phyloP scores from a whole-genome alignment of 2,329 filamentous ascomycete species.

The Trichoderma pleuroti region DNA sequence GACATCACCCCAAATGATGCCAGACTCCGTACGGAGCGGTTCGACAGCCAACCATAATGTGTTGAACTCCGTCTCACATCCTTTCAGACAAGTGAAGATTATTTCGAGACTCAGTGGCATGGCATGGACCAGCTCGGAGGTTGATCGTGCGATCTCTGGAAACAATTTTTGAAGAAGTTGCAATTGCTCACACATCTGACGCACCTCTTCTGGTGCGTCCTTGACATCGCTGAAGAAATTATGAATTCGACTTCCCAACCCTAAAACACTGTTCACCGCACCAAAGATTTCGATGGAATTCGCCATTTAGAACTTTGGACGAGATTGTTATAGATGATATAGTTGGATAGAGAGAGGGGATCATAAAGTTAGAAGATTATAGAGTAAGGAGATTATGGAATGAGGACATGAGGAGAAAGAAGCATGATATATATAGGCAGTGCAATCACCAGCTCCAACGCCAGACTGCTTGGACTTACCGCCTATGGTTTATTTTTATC shows the following conservation, averaged over 20 bases:
- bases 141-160: background rate
- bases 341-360: background rate
- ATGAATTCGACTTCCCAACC: background rate
- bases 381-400: too few relatives aligned
- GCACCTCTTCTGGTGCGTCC: background rate
- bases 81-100: background rate
- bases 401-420: background rate
- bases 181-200: background rate
- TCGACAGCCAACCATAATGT: background rate
- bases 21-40: background rate
- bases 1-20: background rate
- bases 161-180: background rate
- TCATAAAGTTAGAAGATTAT: background rate
- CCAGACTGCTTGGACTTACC: background rate
- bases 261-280: background rate
- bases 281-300: background rate
- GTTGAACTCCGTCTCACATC: background rate
- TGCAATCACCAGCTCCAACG: background rate
- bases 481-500: background rate
- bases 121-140: background rate
- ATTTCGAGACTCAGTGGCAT: background rate
- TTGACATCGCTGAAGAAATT: background rate
- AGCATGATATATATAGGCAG: background rate
- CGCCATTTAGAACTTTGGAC: background rate
- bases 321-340: background rate